A percentile compares a stretch with the other conserved stretches of the same genome.
These are phyloP conservation scores for Dendrobium nobile DNA, from an alignment of 106 monocot species.

Conservation along the genomic window DNA sequence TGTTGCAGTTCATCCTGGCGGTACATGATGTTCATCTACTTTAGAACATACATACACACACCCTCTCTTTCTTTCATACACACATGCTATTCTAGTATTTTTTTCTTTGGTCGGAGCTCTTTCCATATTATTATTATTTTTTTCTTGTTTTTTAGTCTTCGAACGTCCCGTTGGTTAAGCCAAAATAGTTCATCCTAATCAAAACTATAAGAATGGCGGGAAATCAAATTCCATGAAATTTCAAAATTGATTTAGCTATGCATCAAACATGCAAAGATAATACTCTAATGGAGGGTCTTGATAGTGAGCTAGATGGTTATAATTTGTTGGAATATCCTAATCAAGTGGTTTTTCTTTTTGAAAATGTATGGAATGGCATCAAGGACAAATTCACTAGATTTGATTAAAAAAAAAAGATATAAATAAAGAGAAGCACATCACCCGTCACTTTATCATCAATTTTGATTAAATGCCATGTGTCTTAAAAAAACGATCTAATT, in stretches of 20 bases:
- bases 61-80: not conserved
- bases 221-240: not conserved
- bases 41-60: not conserved
- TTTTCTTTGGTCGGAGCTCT: not conserved
- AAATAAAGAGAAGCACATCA: not conserved
- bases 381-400: not conserved
- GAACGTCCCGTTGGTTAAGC: not conserved
- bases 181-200: not conserved
- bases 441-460: not conserved
- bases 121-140: not conserved
- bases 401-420: not conserved
- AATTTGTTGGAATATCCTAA: not conserved
- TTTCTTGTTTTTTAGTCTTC: not conserved
- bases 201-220: not conserved
- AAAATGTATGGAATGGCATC: not conserved
- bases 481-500: not conserved
- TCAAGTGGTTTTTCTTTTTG: not conserved
- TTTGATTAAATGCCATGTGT: not conserved
- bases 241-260: not conserved
- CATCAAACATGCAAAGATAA: not conserved
- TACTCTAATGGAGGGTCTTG: not conserved
- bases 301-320: not conserved
- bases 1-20: slow-evolving; percentile 80
- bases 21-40: slow-evolving; percentile 19
- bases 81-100: too few relatives aligned